Base-by-base conservation (phyloP, 495 filamentous ascomycete genomes). In the Trichoderma asperelloides region DNA sequence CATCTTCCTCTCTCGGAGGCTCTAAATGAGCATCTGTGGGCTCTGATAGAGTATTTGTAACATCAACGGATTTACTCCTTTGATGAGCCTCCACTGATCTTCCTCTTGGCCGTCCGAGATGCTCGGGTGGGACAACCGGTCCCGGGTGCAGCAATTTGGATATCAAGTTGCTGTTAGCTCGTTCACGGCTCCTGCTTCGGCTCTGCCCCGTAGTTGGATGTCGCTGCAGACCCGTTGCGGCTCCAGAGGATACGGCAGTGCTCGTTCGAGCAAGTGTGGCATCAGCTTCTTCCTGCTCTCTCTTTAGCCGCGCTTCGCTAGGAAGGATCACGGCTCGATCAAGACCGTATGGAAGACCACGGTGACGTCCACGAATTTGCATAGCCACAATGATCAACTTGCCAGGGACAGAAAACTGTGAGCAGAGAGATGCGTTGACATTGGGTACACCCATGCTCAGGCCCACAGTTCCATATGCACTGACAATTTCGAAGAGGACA, bases 401-500 rank as follows among this genome's bases (percentile, higher is more conserved):
- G n/a, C 89, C 90, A 12, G 96, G 74, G 4, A 88, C 82, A 7
- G 80, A 82, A 73, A 98, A 96, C 69, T 96, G 84, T 3, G 83
- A 87, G 23, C 85, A 90, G 70, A 98, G 93, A 0, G 89, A 91
- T 7, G 91, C 82, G 69, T 96, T 89, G 72, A 84, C 81, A 11
- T 74, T 78, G 0, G 90, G 83, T 64, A 93, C 96, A 7, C 95
- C 95, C 2, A 98, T 82, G 51, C 87, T 91, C 64, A 98, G 82
- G 41, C 95, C 95, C 45, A 98, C 95, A 3, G 94, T 98, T 68
- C 95, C 95, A 66, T 98, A 98, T 3, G 93, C 93, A 49, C 88
- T 92, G 66, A 96, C 88, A 62, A 96, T 86, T 70, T 98, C 94
- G 71, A 98, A 98, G 6, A 98, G 82, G 9, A 96, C 85, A 21